Conservation (phyloP, 345 rosid species). For the Barbarea vulgaris region DNA sequence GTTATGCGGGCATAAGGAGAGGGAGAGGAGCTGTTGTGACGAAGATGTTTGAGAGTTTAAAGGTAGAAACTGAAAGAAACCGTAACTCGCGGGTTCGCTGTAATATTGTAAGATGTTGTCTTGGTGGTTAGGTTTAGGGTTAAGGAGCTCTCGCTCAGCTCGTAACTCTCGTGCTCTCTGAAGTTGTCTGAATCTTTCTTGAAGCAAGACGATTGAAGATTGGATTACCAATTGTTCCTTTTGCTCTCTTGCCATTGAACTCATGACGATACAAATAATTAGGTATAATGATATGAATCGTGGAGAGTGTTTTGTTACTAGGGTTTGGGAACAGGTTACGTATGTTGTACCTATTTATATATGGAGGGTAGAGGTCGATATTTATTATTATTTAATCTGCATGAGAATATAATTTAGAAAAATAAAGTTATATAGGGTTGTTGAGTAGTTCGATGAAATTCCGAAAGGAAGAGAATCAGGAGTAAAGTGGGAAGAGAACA, state of each 20-base stretch:
- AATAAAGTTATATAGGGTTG: constrained; percentile 28
- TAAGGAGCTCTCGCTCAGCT: constrained; percentile 56
- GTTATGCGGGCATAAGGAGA: constrained; percentile 26
- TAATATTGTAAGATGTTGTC: constrained; percentile 32
- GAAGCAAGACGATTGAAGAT: constrained; percentile 72
- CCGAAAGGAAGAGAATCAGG: constrained; percentile 61
- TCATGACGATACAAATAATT: constrained; percentile 20
- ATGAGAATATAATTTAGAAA: constrained; percentile 29
- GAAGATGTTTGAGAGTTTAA: constrained; percentile 35
- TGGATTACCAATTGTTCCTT: constrained; percentile 49
- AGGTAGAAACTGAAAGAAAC: constrained; percentile 55
- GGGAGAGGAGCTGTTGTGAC: constrained; percentile 41
- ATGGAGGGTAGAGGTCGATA: constrained; percentile 30
- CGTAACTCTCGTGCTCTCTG: constrained; percentile 67
- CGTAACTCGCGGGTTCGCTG: constrained; percentile 45
- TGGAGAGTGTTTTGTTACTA: constrained; percentile 27
- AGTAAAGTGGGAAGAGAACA: constrained; percentile 59
- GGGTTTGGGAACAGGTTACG: constrained; percentile 29
- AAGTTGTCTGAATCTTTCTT: constrained; percentile 71
- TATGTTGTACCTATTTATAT: constrained; percentile 42
- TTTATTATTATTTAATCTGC: constrained; percentile 29
- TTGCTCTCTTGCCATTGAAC: constrained; percentile 51
- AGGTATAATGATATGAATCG: constrained; percentile 17
- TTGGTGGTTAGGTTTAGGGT: constrained; percentile 41
- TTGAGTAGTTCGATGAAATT: constrained; percentile 52